A percentile compares a stretch with the other conserved stretches of the same genome.
phyloP scores from a whole-genome alignment of 176 grass and related monocot species.

The Rhipidocladum racemiflorum region DNA sequence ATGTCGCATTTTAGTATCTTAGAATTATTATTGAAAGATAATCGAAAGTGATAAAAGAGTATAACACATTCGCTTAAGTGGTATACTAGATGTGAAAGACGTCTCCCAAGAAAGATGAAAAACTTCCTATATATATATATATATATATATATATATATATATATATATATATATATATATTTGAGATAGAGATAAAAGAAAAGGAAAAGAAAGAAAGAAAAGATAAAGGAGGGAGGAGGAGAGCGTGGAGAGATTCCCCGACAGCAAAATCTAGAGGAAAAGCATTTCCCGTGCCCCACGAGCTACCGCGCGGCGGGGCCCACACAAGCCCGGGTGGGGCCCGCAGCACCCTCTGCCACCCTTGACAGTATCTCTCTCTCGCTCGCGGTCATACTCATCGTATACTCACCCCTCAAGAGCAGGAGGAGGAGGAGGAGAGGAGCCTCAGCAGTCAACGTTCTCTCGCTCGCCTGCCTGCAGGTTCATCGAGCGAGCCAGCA shows the following conservation, averaged over 20 bases:
- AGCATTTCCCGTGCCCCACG: slow-evolving; percentile 45
- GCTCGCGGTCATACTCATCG: background rate
- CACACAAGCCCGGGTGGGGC: background rate
- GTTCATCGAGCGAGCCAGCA: background rate
- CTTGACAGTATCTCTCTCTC: background rate
- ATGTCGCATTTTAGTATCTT: too few species aligned
- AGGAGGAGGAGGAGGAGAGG: background rate
- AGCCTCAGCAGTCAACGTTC: slow-evolving; percentile 2
- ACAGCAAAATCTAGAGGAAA: slow-evolving; percentile 74
- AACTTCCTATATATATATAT: too few species aligned
- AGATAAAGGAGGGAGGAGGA: background rate
- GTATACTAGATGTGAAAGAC: too few species aligned
- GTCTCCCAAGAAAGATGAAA: too few species aligned
- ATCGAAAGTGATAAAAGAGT: too few species aligned
- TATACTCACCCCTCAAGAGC: background rate
- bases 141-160: too few species aligned
- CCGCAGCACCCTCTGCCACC: background rate
- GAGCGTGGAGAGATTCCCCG: slow-evolving; percentile 67
- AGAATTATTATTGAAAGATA: too few species aligned
- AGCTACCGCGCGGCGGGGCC: slow-evolving; percentile 37
- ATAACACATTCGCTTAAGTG: too few species aligned
- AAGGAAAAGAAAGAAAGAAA: too few species aligned
- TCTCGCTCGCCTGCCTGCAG: background rate
- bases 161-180: too few species aligned
- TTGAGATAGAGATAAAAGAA: too few species aligned